Evolutionary conservation across 1,139 yeast species (phyloP), one percentile per base, ranked within the genome.

Genomic region (Nematodospora anomalae): DNA sequence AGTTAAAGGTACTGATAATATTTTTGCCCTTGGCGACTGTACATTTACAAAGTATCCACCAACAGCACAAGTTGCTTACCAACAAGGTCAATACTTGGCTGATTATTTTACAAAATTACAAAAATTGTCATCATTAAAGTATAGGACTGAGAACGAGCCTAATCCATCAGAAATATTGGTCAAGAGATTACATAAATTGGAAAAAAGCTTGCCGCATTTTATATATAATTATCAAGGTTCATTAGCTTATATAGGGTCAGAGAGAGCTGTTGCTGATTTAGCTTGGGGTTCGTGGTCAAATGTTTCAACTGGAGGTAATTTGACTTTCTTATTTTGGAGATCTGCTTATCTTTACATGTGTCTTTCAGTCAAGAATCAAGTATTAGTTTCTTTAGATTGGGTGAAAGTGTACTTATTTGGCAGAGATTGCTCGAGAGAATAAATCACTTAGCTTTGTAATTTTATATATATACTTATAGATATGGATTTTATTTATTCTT

Each of bases 61-160:
- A 47, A 89, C 97, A 38, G 97, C 96, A 31, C 97, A 89, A 72
- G 97, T 88, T 40, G 97, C 97, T 31, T 82, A 87, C 67, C 97
- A 89, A 70, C 89, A 89, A 64, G 97, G 96, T 54, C 73, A 74
- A 44, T 89, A 79, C 64, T 76, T 89, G 50, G 92, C 92, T 33
- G 68, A 71, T 23, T 76, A 80, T 49, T 83, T 89, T 62, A 76
- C 78, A 62, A 79, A 73, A 52, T 67, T 83, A 50, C 83, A 88
- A 53, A 76, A 79, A 50, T 74, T 85, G 40, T 88, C 82, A 45
- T 70, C 76, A 32, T 63, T 83, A 46, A 73, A 80, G 52, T 62
- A 62, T 48, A 57, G 58, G 44, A 50, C 69, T 30, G 51, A 55
- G 28, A 33, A 46, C 15, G 57, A 63, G 9, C 49, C 50, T 25